These are phyloP conservation scores for Pythium oligandrum DNA, from an alignment of 352 stramenopile species.

Conservation along the genomic window DNA sequence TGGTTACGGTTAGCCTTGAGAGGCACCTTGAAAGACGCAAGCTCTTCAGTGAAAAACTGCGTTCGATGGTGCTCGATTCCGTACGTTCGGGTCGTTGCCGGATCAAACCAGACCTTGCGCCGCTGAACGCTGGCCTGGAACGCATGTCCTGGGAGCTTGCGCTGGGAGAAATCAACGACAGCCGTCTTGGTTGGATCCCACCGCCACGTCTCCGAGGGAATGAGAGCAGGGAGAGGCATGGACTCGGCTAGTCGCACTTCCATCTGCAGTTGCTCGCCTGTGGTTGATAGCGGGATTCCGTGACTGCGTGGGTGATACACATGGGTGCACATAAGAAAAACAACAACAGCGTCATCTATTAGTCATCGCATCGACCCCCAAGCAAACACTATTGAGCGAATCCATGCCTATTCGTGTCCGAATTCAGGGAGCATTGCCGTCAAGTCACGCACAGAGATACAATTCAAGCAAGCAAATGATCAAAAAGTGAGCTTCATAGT, in stretches of 20 bases:
- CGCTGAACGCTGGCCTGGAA: conserved; percentile 32
- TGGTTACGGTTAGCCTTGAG: conserved; percentile 55
- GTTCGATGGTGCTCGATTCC: conserved; percentile 47
- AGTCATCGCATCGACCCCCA: too few relatives aligned
- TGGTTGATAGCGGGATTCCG: conserved; percentile 47
- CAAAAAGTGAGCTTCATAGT: neutral
- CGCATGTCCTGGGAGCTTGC: conserved; percentile 17
- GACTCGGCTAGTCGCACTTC: conserved; percentile 38
- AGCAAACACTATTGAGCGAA: too few relatives aligned
- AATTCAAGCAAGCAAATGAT: too few relatives aligned
- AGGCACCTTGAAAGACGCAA: conserved; percentile 62
- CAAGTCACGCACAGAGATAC: too few relatives aligned
- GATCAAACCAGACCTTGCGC: conserved; percentile 60
- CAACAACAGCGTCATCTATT: too few relatives aligned
- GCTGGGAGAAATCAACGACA: conserved; percentile 16
- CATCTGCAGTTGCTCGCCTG: conserved; percentile 27
- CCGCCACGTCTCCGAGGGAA: conserved; percentile 15
- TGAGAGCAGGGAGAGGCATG: conserved; percentile 31
- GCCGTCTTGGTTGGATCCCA: conserved; percentile 13
- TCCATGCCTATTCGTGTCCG: too few relatives aligned
- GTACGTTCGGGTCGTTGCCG: conserved; percentile 50
- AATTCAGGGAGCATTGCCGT: too few relatives aligned
- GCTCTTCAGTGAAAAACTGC: conserved; percentile 54
- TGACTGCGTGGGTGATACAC: conserved; percentile 26
- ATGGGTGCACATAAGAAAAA: too few relatives aligned